Conservation (phyloP, 352 stramenopile species). For the Elongisporangium anandrum region DNA sequence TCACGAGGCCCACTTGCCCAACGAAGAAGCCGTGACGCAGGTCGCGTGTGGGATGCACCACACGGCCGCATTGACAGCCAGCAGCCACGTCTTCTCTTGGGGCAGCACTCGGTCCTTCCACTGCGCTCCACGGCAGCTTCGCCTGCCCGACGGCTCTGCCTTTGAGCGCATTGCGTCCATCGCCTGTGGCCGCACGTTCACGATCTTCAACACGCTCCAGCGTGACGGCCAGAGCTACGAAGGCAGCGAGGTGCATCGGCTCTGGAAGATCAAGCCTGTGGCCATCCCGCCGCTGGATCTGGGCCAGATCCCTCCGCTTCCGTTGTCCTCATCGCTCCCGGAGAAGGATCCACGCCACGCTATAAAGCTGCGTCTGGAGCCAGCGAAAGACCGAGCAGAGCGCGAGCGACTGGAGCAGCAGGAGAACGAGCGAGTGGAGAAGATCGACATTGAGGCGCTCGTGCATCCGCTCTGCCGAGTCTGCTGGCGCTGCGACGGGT, state of each 20-base stretch:
- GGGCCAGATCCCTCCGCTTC: slow-evolving; percentile 22
- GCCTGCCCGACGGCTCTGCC: slow-evolving; percentile 17
- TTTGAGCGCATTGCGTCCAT: slow-evolving; percentile 55
- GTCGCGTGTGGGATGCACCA: slow-evolving; percentile 69
- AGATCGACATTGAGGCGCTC: slow-evolving; percentile 59
- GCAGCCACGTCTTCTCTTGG: slow-evolving; percentile 66
- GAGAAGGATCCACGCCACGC: slow-evolving; percentile 17
- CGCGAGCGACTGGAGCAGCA: slow-evolving; percentile 26
- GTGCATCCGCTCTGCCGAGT: slow-evolving; percentile 70
- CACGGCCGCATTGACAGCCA: slow-evolving; percentile 40
- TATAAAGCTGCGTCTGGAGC: slow-evolving; percentile 44
- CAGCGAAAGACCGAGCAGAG: slow-evolving; percentile 29
- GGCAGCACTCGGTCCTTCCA: slow-evolving; percentile 54
- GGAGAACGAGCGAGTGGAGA: slow-evolving; percentile 44
- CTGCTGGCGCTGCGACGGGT: slow-evolving; percentile 74
- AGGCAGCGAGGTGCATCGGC: slow-evolving; percentile 29
- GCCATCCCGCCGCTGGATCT: slow-evolving; percentile 52
- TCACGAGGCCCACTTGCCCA: slow-evolving; percentile 25
- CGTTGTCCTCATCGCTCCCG: slow-evolving; percentile 39
- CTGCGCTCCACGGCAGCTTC: slow-evolving; percentile 26
- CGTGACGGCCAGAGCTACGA: slow-evolving; percentile 57
- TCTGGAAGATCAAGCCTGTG: slow-evolving; percentile 40
- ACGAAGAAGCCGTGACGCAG: slow-evolving; percentile 7
- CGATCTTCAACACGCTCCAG: slow-evolving; percentile 64
- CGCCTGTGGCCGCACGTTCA: slow-evolving; percentile 68